Conservation (phyloP, 345 rosid genomes). For the Odontarrhena argentea region DNA sequence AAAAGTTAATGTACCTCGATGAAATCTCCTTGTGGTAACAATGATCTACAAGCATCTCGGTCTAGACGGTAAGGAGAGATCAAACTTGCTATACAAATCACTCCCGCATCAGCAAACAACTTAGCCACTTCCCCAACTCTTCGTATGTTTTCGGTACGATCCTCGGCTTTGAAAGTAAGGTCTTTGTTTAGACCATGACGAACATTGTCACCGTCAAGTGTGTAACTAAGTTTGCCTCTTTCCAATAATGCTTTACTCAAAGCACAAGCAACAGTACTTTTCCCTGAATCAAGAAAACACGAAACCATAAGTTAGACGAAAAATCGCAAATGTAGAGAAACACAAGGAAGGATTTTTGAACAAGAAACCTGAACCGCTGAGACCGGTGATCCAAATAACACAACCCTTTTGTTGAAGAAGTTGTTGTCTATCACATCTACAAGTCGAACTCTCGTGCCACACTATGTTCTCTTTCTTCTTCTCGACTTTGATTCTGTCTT, state of each 20-base stretch:
- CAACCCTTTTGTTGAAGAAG: slow-evolving; percentile 86
- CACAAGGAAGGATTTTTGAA: not conserved
- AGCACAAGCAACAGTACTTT: slow-evolving; percentile 88
- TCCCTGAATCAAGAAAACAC: slow-evolving; percentile 42
- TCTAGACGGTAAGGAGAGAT: slow-evolving; percentile 87
- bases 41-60: slow-evolving; percentile 65
- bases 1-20: slow-evolving; percentile 54
- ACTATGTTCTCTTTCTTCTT: slow-evolving; percentile 63
- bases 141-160: slow-evolving; percentile 74
- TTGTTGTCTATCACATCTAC: slow-evolving; percentile 60
- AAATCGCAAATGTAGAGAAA: not conserved
- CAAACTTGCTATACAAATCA: slow-evolving; percentile 82
- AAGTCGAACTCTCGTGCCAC: slow-evolving; percentile 75
- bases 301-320: not conserved
- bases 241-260: slow-evolving; percentile 55
- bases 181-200: slow-evolving; percentile 77
- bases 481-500: slow-evolving; percentile 37
- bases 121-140: slow-evolving; percentile 83
- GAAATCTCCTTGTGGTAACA: slow-evolving; percentile 75
- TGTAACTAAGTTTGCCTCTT: slow-evolving; percentile 70
- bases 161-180: slow-evolving; percentile 67
- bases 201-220: slow-evolving; percentile 83
- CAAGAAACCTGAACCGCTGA: slow-evolving; percentile 72
- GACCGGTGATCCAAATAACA: slow-evolving; percentile 84
- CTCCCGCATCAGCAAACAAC: slow-evolving; percentile 81